Conservation (phyloP, 441 rosid genomes). For the Aleurites moluccanus region DNA sequence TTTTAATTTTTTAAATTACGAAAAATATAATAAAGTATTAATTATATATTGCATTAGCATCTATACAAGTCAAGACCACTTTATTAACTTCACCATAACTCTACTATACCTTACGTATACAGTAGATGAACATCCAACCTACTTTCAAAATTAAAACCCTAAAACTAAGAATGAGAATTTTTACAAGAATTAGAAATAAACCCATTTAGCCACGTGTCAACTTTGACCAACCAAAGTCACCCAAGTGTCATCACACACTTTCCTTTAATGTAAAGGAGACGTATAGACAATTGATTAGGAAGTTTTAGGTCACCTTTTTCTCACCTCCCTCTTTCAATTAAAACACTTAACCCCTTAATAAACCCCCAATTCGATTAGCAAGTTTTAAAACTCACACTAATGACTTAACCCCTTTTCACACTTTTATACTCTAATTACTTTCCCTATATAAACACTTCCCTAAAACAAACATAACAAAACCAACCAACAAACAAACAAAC, state of each 20-base stretch:
- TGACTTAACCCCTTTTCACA: too few relatives aligned
- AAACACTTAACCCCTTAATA: background rate
- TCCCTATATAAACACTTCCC: constrained; percentile 1
- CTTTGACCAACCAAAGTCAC: constrained; percentile 10
- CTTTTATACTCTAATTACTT: background rate
- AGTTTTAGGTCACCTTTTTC: constrained; percentile 65
- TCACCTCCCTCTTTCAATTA: constrained; percentile 29
- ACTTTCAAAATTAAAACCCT: background rate
- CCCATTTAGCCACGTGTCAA: constrained; percentile 35
- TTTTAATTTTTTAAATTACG: too few relatives aligned
- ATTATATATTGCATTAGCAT: too few relatives aligned
- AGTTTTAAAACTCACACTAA: constrained; percentile 28
- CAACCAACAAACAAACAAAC: too few relatives aligned
- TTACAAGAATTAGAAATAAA: too few relatives aligned
- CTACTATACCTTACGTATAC: constrained; percentile 10
- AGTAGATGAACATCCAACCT: constrained; percentile 63
- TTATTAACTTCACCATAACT: too few relatives aligned
- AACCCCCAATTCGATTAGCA: too few relatives aligned
- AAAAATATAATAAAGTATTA: too few relatives aligned
- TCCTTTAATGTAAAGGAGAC: constrained; percentile 21
- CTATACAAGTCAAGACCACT: too few relatives aligned
- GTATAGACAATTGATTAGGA: constrained; percentile 44
- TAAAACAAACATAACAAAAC: background rate
- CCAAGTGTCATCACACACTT: constrained; percentile 29
- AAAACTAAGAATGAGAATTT: background rate